Conservation (phyloP, 2,329 filamentous ascomycete species). For the Onygenales sp. region DNA sequence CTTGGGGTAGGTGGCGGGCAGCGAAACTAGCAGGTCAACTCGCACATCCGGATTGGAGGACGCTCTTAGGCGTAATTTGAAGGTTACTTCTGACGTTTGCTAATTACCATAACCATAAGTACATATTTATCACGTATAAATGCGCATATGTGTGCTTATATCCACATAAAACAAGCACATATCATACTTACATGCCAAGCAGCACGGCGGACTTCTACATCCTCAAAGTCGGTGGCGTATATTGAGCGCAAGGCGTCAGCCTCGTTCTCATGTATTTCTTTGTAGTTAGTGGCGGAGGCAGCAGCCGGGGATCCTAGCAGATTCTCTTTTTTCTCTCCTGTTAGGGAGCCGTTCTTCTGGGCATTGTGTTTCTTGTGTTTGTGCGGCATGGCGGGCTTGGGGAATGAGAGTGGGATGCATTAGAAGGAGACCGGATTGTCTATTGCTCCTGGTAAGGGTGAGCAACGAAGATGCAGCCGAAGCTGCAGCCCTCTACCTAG, state of each 20-base stretch:
- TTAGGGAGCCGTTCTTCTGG: slow-evolving; percentile 23
- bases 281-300: slow-evolving; percentile 53
- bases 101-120: slow-evolving; percentile 22
- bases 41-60: slow-evolving; percentile 62
- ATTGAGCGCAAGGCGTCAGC: slow-evolving; percentile 77
- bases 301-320: slow-evolving; percentile 23
- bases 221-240: slow-evolving; percentile 78
- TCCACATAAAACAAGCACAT: slow-evolving; percentile 2
- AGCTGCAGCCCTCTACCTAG: slow-evolving; percentile 33
- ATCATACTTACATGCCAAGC: slow-evolving; percentile 69
- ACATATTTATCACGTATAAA: slow-evolving; percentile 7
- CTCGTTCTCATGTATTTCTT: slow-evolving; percentile 79
- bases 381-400: slow-evolving; percentile 34
- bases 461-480: slow-evolving; percentile 32
- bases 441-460: slow-evolving; percentile 19
- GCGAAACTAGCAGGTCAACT: slow-evolving; percentile 63
- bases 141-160: background rate
- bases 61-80: slow-evolving; percentile 70
- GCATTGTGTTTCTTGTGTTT: slow-evolving; percentile 34
- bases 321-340: slow-evolving; percentile 26
- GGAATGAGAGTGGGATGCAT: slow-evolving; percentile 14
- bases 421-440: slow-evolving; percentile 18
- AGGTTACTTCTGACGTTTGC: slow-evolving; percentile 69
- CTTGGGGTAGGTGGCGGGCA: slow-evolving; percentile 88
- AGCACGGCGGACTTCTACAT: slow-evolving; percentile 56